Evolutionary conservation across 805 yeast species (phyloP).

Genomic region (Citeromyces matritensis): DNA sequence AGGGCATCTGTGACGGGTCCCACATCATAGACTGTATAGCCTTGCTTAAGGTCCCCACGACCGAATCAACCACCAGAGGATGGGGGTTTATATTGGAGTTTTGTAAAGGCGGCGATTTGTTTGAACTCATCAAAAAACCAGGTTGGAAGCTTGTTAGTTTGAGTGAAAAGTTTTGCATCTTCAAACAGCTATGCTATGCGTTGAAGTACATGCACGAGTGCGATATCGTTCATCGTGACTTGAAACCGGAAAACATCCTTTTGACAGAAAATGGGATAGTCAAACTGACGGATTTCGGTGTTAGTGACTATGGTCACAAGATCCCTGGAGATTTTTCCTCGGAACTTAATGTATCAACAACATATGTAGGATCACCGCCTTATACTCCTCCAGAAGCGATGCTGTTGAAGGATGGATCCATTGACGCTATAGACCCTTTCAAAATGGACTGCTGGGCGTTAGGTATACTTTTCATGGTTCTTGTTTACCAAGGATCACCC

Average conservation of each 20-base stretch:
- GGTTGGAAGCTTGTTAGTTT: slow-evolving; percentile 43
- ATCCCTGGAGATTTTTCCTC: slow-evolving; percentile 36
- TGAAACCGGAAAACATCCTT: slow-evolving; percentile 86
- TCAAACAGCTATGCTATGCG: slow-evolving; percentile 59
- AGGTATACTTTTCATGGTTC: slow-evolving; percentile 54
- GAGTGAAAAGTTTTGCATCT: slow-evolving; percentile 49
- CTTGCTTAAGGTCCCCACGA: slow-evolving; percentile 45
- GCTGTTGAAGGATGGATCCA: slow-evolving; percentile 23
- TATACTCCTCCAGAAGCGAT: slow-evolving; percentile 74
- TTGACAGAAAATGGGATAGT: slow-evolving; percentile 41
- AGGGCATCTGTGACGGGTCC: slow-evolving; percentile 32
- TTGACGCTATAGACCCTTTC: slow-evolving; percentile 36
- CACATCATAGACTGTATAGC: slow-evolving; percentile 51
- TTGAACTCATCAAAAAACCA: slow-evolving; percentile 37
- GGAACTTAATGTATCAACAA: slow-evolving; percentile 21
- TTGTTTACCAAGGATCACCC: slow-evolving; percentile 46
- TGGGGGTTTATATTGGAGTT: slow-evolving; percentile 72
- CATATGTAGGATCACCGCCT: slow-evolving; percentile 74
- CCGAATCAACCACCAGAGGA: slow-evolving; percentile 39
- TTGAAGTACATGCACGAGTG: slow-evolving; percentile 52
- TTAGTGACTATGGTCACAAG: slow-evolving; percentile 55
- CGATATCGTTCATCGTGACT: slow-evolving; percentile 84
- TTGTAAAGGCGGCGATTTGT: slow-evolving; percentile 48
- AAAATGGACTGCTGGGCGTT: slow-evolving; percentile 66
- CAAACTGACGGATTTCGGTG: slow-evolving; percentile 90